phyloP scores from a whole-genome alignment of 2,329 filamentous ascomycete species.

The Fusarium nematophilum region DNA sequence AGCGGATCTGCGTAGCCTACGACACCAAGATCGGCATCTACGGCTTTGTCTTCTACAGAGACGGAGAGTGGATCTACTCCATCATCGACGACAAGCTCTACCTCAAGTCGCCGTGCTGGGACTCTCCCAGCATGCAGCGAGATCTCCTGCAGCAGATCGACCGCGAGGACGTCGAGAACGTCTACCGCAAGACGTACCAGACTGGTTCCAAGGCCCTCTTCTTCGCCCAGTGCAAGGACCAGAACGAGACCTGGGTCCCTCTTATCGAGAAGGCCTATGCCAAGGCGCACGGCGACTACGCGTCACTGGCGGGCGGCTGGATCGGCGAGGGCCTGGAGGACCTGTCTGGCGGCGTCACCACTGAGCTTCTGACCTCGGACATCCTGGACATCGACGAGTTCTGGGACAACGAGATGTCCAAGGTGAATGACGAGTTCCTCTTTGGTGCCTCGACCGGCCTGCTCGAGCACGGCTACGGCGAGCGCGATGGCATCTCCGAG shows the following conservation, averaged over 20 bases:
- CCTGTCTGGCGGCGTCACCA: slow-evolving; percentile 76
- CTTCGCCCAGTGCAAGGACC: slow-evolving; percentile 79
- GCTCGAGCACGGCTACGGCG: slow-evolving; percentile 70
- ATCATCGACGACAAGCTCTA: slow-evolving; percentile 94
- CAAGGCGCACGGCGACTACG: slow-evolving; percentile 84
- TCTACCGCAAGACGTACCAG: slow-evolving; percentile 78
- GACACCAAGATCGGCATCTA: slow-evolving; percentile 83
- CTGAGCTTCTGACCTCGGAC: slow-evolving; percentile 74
- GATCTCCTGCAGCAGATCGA: slow-evolving; percentile 81
- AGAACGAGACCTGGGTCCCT: slow-evolving; percentile 86
- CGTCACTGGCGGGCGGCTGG: slow-evolving; percentile 76
- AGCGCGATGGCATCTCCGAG: slow-evolving; percentile 68
- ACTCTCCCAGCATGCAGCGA: slow-evolving; percentile 80
- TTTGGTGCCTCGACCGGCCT: slow-evolving; percentile 77
- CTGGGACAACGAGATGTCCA: slow-evolving; percentile 83
- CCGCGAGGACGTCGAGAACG: slow-evolving; percentile 76
- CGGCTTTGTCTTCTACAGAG: slow-evolving; percentile 88
- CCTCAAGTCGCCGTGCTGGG: slow-evolving; percentile 83
- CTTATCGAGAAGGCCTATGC: slow-evolving; percentile 86
- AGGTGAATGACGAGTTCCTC: slow-evolving; percentile 83
- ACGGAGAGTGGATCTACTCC: slow-evolving; percentile 92
- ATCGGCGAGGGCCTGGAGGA: slow-evolving; percentile 71
- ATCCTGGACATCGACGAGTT: slow-evolving; percentile 84
- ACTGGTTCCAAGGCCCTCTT: slow-evolving; percentile 81
- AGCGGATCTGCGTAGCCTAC: slow-evolving; percentile 79